Percentiles rank a stretch among this genome's conserved stretches.
Conservation (phyloP, 768 basidiomycete genomes). For the Hirschioporus abietinus region DNA sequence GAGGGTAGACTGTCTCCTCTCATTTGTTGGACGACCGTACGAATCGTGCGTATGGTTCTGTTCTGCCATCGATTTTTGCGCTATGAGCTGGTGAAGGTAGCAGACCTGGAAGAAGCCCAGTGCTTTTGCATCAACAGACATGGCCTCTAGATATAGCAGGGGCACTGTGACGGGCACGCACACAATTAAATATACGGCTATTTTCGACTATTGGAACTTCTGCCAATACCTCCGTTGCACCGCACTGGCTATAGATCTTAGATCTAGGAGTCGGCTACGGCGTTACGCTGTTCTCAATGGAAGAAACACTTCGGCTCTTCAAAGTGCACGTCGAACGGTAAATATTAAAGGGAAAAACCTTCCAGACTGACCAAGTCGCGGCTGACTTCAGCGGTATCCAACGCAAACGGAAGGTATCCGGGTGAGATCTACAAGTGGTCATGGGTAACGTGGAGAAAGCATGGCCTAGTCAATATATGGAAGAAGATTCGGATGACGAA, state of each 20-base stretch:
- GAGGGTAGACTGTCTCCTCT: neutral
- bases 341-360: neutral
- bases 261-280: neutral
- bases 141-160: neutral
- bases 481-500: constrained; percentile 1
- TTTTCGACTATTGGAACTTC: neutral
- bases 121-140: neutral
- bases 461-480: neutral
- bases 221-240: neutral
- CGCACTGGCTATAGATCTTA: neutral
- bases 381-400: neutral
- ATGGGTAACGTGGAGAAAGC: neutral
- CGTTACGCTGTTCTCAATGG: neutral
- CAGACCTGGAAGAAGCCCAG: neutral
- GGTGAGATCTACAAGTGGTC: neutral
- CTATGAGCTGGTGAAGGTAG: neutral
- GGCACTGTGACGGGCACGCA: neutral
- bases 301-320: neutral
- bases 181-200: neutral
- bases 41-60: neutral
- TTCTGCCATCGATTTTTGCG: neutral
- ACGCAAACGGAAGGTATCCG: neutral
- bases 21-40: neutral
- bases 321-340: neutral
- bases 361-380: neutral